Evolutionary conservation across 176 grass and related monocot genomes (phyloP).

Genomic region (Zoysia japonica): DNA sequence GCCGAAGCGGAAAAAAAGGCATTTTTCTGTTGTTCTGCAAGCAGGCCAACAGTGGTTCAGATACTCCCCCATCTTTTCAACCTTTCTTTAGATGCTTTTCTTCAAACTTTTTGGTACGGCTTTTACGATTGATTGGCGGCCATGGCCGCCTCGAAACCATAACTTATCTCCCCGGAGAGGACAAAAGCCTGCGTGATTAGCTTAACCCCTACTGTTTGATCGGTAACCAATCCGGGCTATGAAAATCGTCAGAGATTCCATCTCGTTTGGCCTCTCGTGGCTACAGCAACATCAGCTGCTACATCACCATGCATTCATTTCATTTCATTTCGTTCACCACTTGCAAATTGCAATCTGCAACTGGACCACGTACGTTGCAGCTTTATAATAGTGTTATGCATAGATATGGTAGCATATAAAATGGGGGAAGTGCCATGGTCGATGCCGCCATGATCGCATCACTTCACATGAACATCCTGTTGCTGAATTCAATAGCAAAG

Average conservation of each 20-base stretch:
- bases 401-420: neutral
- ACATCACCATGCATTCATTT: neutral
- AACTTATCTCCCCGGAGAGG: constrained; percentile 42
- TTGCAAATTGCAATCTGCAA: constrained; percentile 8
- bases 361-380: constrained; percentile 23
- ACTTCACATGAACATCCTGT: constrained; percentile 38
- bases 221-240: constrained; percentile 30
- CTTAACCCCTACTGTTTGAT: constrained; percentile 31
- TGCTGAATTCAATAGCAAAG: constrained; percentile 27
- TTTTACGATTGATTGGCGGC: constrained; percentile 45
- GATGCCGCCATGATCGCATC: constrained; percentile 31
- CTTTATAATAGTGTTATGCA: neutral
- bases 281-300: neutral
- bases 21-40: neutral
- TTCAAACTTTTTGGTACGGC: constrained; percentile 42
- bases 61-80: constrained; percentile 19
- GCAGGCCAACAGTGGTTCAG: constrained; percentile 29
- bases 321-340: constrained; percentile 1
- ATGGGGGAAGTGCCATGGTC: neutral
- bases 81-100: constrained; percentile 19
- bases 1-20: neutral
- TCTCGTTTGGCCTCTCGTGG: constrained; percentile 49
- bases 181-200: constrained; percentile 39
- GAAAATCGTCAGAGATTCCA: constrained; percentile 55
- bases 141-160: constrained; percentile 44